Evolutionary conservation across 768 basidiomycete genomes (phyloP).

Genomic region (Austroboletus festivus): DNA sequence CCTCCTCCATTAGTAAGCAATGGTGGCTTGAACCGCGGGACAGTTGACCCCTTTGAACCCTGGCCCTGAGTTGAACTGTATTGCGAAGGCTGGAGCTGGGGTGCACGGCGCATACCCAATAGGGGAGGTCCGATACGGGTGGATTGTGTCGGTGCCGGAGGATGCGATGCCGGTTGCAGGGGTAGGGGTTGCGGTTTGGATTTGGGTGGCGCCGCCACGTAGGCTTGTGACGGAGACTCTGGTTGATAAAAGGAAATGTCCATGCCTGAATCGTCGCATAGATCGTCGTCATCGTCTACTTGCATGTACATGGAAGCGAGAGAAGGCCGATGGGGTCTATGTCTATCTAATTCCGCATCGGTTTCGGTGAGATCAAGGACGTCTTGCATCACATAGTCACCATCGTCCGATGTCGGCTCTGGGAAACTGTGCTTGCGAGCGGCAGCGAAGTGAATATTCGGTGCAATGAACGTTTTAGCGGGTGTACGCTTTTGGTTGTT

Average conservation of each 20-base stretch:
- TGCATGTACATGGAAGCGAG: constrained; percentile 11
- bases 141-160: constrained; percentile 12
- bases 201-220: background rate
- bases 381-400: constrained; percentile 15
- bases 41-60: constrained; percentile 9
- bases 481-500: constrained; percentile 5
- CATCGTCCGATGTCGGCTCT: background rate
- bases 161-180: constrained; percentile 4
- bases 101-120: constrained; percentile 28
- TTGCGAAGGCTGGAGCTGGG: constrained; percentile 20
- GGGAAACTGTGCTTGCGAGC: background rate
- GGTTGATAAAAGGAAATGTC: constrained; percentile 16
- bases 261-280: constrained; percentile 10
- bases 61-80: constrained; percentile 18
- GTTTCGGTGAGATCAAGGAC: constrained; percentile 22
- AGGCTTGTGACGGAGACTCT: background rate
- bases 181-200: constrained; percentile 2
- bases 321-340: background rate
- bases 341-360: constrained; percentile 16
- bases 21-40: constrained; percentile 30
- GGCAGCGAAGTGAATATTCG: background rate
- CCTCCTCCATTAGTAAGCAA: constrained; percentile 10
- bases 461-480: background rate
- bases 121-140: constrained; percentile 20
- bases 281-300: constrained; percentile 13